Base-by-base conservation (phyloP, 2,329 filamentous ascomycete genomes). In the Pezicula rhizophila region DNA sequence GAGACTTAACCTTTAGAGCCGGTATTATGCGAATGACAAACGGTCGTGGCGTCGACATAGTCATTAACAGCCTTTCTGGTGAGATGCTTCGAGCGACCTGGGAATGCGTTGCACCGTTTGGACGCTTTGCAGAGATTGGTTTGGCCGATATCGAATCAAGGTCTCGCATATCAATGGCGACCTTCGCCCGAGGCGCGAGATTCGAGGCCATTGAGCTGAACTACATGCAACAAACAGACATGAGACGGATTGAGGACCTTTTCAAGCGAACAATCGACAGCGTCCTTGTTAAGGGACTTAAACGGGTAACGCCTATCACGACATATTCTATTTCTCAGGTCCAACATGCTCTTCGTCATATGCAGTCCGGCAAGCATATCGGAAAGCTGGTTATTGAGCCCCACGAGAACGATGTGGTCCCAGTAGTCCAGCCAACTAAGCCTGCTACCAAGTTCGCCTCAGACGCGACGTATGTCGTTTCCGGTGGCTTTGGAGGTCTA, bases 131-230 rank as follows among this genome's bases (percentile, higher is more conserved):
- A 0, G 69, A 71, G 39, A 59, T 71, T n/a, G 66, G 66, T 1
- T 64, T 64, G 35, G 58, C 57, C 0, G 67, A 70, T 44, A 44
- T 51, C 3, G 23, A 46, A 15, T 18, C 25, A 5, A 46, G 40
- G 4, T 35, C 7, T 6, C 54, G 67, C 2, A 69, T 73, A 64
- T 31, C 55, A 1, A 51, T 51, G 48, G 15, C 18, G 6, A 58
- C 61, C 0, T 72, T 74, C 39, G 57, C 59, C 2, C 55, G 63
- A 1, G 71, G 63, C 20, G 60, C 68, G 17, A 66, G 62, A 0
- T 73, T 73, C 47, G 56, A 64, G 3, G 65, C 64, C 0, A 59
- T 74, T 3, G 68, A 73, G 51, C 50, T 73, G 3, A 31, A 17
- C n/a, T 15, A 11, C 6, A 35, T 49, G 17, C 18, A 18, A 18